Conservation (phyloP, 345 rosid genomes). For the Citrus glauca region DNA sequence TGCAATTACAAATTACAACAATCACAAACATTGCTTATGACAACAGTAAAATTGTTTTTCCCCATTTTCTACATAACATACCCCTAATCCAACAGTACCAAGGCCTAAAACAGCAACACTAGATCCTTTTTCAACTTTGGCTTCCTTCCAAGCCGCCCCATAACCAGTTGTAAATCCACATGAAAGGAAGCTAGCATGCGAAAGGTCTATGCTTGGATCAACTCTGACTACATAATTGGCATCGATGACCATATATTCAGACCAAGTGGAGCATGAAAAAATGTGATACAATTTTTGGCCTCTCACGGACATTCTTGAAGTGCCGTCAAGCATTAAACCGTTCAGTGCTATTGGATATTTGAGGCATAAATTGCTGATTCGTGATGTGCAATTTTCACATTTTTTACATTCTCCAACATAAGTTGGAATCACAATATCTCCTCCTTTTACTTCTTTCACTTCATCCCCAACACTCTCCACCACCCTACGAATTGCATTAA, state of each 20-base stretch:
- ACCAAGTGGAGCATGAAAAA: slow-evolving; percentile 61
- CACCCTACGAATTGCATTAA: slow-evolving; percentile 24
- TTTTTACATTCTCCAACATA: slow-evolving; percentile 50
- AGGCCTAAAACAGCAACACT: slow-evolving; percentile 64
- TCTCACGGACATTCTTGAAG: slow-evolving; percentile 50
- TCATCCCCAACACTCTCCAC: slow-evolving; percentile 67
- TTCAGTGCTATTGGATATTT: slow-evolving; percentile 28
- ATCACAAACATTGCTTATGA: background rate
- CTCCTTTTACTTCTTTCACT: slow-evolving; percentile 46
- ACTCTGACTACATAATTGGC: slow-evolving; percentile 44
- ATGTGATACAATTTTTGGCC: slow-evolving; percentile 45
- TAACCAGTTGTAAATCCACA: slow-evolving; percentile 72
- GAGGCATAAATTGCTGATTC: slow-evolving; percentile 44
- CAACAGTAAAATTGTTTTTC: background rate
- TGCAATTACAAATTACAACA: slow-evolving; percentile 8
- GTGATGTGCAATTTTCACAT: slow-evolving; percentile 55
- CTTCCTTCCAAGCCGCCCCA: slow-evolving; percentile 76
- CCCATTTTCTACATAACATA: slow-evolving; percentile 1
- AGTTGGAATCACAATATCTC: slow-evolving; percentile 60
- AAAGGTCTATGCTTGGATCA: slow-evolving; percentile 30
- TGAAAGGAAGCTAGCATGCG: slow-evolving; percentile 51
- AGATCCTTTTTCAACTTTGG: slow-evolving; percentile 48
- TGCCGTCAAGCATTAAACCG: slow-evolving; percentile 50
- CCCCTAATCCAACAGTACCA: slow-evolving; percentile 76
- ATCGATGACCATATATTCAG: slow-evolving; percentile 52